Evolutionary conservation across 1,139 yeast genomes (phyloP).

Genomic region (Pichia sp.): DNA sequence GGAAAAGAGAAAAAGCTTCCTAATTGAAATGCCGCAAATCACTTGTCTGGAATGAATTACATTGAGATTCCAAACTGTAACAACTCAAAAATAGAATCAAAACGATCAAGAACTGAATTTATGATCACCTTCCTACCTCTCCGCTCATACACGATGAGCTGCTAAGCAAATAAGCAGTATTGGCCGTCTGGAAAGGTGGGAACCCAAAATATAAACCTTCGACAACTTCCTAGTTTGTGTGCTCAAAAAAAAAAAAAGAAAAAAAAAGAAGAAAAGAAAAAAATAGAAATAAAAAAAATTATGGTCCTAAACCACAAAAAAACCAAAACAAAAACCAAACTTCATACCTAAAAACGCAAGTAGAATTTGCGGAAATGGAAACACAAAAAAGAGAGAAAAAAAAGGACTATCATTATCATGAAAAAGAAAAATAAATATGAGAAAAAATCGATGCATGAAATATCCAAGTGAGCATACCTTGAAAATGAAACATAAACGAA

Average conservation of each 20-base stretch:
- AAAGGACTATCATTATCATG: not conserved
- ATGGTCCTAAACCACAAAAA: not conserved
- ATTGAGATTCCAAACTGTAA: conserved; percentile 1
- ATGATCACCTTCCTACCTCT: not conserved
- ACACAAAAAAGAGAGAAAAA: not conserved
- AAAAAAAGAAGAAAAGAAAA: conserved; percentile 5
- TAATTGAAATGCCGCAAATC: not conserved
- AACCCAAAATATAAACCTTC: conserved; percentile 1
- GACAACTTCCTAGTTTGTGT: not conserved
- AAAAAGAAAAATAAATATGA: not conserved
- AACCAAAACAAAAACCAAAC: not conserved
- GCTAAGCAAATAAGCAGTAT: not conserved
- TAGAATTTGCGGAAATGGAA: not conserved
- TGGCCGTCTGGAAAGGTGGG: not conserved
- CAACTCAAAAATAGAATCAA: not conserved
- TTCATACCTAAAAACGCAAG: not conserved
- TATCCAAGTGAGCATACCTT: not conserved
- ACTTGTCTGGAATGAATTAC: not conserved
- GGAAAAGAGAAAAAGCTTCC: not conserved
- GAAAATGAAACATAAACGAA: not conserved
- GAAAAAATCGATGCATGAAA: conserved; percentile 1
- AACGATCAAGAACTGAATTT: not conserved
- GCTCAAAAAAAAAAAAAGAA: not conserved
- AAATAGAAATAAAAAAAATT: not conserved
- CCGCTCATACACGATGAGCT: not conserved